Evolutionary conservation across 2,329 filamentous ascomycete genomes (phyloP), one percentile per base, ranked within the genome.

Genomic region (Beauveria scarabaeidicola): DNA sequence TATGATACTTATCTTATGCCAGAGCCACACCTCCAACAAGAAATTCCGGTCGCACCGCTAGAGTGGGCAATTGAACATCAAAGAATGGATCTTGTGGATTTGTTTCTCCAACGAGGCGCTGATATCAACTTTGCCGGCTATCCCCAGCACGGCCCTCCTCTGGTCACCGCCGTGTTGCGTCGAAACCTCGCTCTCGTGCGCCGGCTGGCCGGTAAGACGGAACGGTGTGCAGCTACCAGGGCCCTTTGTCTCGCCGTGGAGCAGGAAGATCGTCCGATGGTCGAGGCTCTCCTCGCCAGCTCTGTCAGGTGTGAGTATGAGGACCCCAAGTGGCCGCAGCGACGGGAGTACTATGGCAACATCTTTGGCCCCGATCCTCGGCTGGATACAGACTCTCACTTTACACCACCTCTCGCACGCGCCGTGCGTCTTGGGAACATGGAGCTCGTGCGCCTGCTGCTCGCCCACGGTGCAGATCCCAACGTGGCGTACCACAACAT

Each of bases 61-160:
- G 53, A 56, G 17, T 56, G 53, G 53, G 53, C 53, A 40, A 29
- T 56, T 7, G 53, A 56, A 43, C 43, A 56, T 11, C 17, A 56
- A 9, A 19, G 53, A 40, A 23, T 25, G n/a, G 53, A 56, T 40
- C 43, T 56, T 23, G 53, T 48, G 10, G 25, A 48, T n/a, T 29
- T 56, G n/a, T 48, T 56, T 21, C 41, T 56, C 17, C 21, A 47
- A n/a, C 53, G 43, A 56, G 53, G 43, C 13, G 53, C 53, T 9
- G 43, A 48, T 40, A n/a, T 29, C n/a, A 56, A 41, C 21, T 56
- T n/a, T 17, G 32, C 29, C 43, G 25, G 17, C 19, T 40, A 38
- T 19, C 53, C 53, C 11, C 1, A 38, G 19, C 53, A 29, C 32
- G 53, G 53, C 19, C 53, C 53, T 56, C 25, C 53, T 36, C 53